phyloP scores from a whole-genome alignment of 2,329 filamentous ascomycete genomes.

The Colletotrichum sp. region DNA sequence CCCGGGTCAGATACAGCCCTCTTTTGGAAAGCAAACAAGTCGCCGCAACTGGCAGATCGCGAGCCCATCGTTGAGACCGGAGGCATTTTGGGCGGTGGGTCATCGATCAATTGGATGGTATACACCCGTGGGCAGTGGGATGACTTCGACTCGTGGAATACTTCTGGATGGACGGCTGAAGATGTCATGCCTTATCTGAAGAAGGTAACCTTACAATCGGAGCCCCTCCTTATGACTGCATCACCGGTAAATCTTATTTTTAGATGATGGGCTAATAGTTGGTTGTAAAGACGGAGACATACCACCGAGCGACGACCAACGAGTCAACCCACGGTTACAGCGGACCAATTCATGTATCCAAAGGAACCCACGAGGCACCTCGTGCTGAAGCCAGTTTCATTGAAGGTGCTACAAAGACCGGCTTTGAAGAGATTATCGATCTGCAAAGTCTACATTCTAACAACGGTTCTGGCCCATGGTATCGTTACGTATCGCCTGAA shows the following conservation, averaged over 20 bases:
- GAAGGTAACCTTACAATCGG: neutral
- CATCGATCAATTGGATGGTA: conserved; percentile 36
- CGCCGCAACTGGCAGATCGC: conserved; percentile 24
- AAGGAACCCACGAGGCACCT: conserved; percentile 45
- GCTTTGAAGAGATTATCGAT: conserved; percentile 26
- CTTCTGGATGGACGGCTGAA: conserved; percentile 34
- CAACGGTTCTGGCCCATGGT: conserved; percentile 24
- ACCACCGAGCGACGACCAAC: conserved; percentile 31
- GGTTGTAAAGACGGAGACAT: neutral
- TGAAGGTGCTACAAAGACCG: conserved; percentile 30
- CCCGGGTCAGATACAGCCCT: conserved; percentile 17
- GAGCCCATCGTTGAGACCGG: conserved; percentile 23
- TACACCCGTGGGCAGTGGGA: conserved; percentile 33
- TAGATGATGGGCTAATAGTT: neutral
- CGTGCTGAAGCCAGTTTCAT: conserved; percentile 48
- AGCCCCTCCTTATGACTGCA: neutral
- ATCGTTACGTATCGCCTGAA: conserved; percentile 25
- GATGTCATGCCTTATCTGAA: conserved; percentile 30
- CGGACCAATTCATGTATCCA: conserved; percentile 53
- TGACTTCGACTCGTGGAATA: conserved; percentile 38
- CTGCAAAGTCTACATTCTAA: conserved; percentile 46
- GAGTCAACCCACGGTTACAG: conserved; percentile 46
- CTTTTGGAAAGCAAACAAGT: conserved; percentile 26
- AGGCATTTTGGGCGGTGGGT: conserved; percentile 33
- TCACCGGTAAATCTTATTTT: too few species aligned